Base-by-base conservation (phyloP, 495 filamentous ascomycete species). In the Halenospora varia region DNA sequence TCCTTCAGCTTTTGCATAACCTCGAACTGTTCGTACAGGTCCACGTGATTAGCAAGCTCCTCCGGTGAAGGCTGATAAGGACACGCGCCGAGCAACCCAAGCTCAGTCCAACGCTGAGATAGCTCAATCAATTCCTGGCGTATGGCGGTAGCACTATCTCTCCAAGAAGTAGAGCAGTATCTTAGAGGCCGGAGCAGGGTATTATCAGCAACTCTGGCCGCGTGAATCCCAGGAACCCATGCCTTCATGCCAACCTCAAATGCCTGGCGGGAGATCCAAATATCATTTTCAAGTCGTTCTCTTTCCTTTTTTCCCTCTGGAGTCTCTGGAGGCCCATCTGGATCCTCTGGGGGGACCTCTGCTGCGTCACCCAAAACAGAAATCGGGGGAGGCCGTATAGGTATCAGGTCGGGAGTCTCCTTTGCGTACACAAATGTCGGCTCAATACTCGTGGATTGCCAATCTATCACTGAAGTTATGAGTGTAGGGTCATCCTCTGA, bases 91-190 rank as follows among this genome's bases (percentile, higher is more conserved):
- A 60, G 39, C 18, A 78, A 67, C 22, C 72, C 76, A 20, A 78
- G 66, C 40, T 69, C 63, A 17, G 65, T 66, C 76, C 71, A 77
- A 52, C 58, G 56, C 19, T 47, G 62, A 13, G 69, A 54, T 44
- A 68, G 67, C 41, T 74, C 68, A 49, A 78, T 77, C 50, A 77
- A 55, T 57, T 74, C 70, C 23, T 76, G 63, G 13, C 65, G 70
- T 53, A 76, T 66, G 24, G 66, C 73, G 45, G 69, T 69, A 11
- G 68, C 70, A 23, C 75, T 69, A 61, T 77, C 71, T 61, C 69
- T 73, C 69, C 71, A 78, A n/a, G 71, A 73, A 51, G 69, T 68
- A 62, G 74, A 70, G 61, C 69, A 69, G 60, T 76, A 75, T 26
- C 60, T 67, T 58, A 74, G 75, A 20, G 69, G 75, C 56, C 73